phyloP scores from a whole-genome alignment of 164 flowering plant species.

The Vitis rotundifolia region DNA sequence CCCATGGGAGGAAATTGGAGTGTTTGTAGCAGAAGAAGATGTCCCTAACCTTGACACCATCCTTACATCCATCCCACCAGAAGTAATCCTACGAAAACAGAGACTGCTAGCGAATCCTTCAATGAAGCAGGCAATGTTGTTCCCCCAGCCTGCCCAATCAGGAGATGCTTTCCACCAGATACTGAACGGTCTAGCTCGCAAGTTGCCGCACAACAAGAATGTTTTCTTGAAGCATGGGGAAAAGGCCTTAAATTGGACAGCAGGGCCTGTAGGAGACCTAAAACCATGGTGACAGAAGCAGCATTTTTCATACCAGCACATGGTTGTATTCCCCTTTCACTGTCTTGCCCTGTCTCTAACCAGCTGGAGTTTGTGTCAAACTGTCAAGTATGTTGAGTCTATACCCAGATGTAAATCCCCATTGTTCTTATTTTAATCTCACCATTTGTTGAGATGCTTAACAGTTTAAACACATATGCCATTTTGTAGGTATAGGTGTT shows the following conservation, averaged over 20 bases:
- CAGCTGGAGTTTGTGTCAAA: no score
- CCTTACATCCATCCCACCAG: slow-evolving; percentile 76
- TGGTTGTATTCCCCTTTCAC: no score
- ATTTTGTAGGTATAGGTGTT: no score
- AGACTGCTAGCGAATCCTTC: slow-evolving; percentile 88
- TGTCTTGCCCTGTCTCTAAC: no score
- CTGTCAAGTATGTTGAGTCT: no score
- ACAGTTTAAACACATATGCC: no score
- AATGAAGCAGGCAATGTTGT: slow-evolving; percentile 90
- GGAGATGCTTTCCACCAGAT: slow-evolving; percentile 97
- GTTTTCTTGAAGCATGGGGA: slow-evolving; percentile 58
- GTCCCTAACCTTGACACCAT: slow-evolving; percentile 86
- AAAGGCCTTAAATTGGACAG: slow-evolving; percentile 84
- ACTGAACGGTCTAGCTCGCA: slow-evolving; percentile 83
- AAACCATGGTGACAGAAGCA: slow-evolving; percentile 28
- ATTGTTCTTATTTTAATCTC: no score
- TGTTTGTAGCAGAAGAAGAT: slow-evolving; percentile 80
- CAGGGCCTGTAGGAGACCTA: slow-evolving; percentile 51
- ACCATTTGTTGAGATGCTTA: no score
- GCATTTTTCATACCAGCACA: no score
- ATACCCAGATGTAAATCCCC: no score
- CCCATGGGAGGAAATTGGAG: slow-evolving; percentile 95
- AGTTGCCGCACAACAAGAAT: slow-evolving; percentile 65
- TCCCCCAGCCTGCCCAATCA: slow-evolving; percentile 83
- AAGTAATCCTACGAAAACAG: slow-evolving; percentile 79